Percentiles rank a stretch among this genome's conserved stretches.
These are phyloP conservation scores for Tuber indicum DNA, from an alignment of 495 filamentous ascomycete species.

Conservation along the genomic window DNA sequence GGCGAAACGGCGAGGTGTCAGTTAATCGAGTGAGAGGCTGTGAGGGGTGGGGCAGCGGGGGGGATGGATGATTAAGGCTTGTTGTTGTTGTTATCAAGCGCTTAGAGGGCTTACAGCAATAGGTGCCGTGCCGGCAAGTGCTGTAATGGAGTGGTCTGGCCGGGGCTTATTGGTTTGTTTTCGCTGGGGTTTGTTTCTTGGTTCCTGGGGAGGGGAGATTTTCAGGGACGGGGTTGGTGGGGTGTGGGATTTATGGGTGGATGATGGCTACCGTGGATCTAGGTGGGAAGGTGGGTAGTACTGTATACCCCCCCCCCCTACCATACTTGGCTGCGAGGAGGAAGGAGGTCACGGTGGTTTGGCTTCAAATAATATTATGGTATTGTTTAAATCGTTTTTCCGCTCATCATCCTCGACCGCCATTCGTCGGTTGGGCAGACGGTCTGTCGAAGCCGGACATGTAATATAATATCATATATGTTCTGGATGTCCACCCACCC, in stretches of 20 bases:
- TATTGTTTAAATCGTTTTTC: neutral
- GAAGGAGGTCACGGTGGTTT: neutral
- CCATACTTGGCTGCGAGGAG: neutral
- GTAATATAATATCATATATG: conserved; percentile 1
- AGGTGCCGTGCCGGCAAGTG: neutral
- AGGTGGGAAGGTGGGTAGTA: neutral
- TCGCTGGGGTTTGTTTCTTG: neutral
- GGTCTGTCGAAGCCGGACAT: neutral
- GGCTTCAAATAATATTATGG: neutral
- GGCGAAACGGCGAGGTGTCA: neutral
- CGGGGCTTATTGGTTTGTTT: neutral
- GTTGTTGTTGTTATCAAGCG: neutral
- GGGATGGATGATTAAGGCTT: neutral
- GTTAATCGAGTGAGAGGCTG: neutral
- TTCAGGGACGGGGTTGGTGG: conserved; percentile 3
- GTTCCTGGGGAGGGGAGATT: conserved; percentile 4
- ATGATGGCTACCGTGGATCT: neutral
- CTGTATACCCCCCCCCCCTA: neutral
- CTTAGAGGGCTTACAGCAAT: neutral
- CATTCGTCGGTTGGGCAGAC: neutral
- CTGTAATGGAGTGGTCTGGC: neutral
- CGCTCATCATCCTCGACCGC: neutral
- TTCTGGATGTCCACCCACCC: neutral
- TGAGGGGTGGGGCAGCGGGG: neutral
- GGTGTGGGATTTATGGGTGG: neutral